Conservation (phyloP, 2,329 filamentous ascomycete genomes). For the Exophiala calicioides region DNA sequence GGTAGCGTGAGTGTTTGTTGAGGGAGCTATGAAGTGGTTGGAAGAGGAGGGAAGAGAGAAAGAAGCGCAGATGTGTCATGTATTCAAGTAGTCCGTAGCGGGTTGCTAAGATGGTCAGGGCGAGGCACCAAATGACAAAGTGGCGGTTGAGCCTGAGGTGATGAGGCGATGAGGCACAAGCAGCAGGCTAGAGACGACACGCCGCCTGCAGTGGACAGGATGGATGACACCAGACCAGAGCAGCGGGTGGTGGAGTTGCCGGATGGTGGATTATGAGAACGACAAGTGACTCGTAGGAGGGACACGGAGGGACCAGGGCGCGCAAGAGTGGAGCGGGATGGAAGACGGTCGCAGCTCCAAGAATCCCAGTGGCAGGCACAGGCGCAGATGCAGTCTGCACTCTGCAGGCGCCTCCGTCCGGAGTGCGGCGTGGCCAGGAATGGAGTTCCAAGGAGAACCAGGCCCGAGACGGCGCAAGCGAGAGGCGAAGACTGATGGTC, state of each 20-base stretch:
- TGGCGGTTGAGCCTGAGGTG: background rate
- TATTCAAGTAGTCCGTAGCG: slow-evolving; percentile 15
- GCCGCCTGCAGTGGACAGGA: too few species aligned
- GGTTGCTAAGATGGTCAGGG: too few species aligned
- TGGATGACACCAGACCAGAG: too few species aligned
- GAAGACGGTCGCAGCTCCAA: slow-evolving; percentile 6
- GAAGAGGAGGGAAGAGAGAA: slow-evolving; percentile 18
- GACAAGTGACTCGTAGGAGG: slow-evolving; percentile 11
- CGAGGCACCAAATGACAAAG: background rate
- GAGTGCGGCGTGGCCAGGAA: too few species aligned
- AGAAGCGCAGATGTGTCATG: slow-evolving; percentile 20
- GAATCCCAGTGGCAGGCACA: background rate
- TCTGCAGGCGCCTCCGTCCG: too few species aligned
- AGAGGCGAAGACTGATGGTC: too few species aligned
- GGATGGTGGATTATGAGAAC: background rate
- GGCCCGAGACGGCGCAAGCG: too few species aligned
- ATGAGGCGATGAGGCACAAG: slow-evolving; percentile 6
- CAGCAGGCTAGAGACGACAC: slow-evolving; percentile 3
- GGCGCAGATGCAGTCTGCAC: background rate
- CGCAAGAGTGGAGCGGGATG: background rate
- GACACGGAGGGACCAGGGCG: background rate
- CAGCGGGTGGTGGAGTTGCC: too few species aligned
- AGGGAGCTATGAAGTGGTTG: background rate
- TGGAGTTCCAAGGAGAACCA: too few species aligned
- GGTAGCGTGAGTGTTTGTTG: too few species aligned